These are phyloP conservation scores for Agrocybe pediades DNA, from an alignment of 768 basidiomycete genomes.

Conservation along the genomic window DNA sequence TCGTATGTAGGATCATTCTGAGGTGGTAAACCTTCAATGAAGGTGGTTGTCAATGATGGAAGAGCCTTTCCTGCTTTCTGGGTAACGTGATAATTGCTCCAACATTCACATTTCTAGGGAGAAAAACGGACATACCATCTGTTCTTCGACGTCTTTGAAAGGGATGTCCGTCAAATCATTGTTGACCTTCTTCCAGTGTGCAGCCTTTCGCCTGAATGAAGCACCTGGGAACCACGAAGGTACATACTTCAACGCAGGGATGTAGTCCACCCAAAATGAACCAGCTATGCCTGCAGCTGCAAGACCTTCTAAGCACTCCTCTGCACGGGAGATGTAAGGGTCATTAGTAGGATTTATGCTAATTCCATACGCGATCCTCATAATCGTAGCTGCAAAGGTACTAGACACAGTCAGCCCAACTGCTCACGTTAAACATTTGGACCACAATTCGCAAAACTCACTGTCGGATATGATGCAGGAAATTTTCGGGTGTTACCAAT, in stretches of 20 bases:
- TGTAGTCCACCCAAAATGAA: constrained; percentile 20
- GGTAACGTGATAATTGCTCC: neutral
- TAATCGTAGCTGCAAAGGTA: constrained; percentile 15
- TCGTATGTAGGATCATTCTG: constrained; percentile 11
- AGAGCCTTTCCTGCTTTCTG: constrained; percentile 18
- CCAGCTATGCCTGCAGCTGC: constrained; percentile 25
- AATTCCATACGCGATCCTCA: constrained; percentile 33
- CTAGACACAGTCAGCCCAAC: constrained; percentile 16
- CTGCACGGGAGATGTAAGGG: constrained; percentile 34
- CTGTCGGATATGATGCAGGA: constrained; percentile 19
- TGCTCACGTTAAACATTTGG: neutral
- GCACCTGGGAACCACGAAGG: constrained; percentile 44
- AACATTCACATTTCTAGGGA: neutral
- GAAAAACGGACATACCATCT: constrained; percentile 1
- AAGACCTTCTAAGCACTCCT: constrained; percentile 27
- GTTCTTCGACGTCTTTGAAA: constrained; percentile 14
- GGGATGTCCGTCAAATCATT: constrained; percentile 12
- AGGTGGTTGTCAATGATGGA: constrained; percentile 13
- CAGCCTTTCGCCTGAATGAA: constrained; percentile 28
- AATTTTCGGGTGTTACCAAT: constrained; percentile 11
- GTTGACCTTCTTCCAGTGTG: constrained; percentile 12
- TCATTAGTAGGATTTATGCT: constrained; percentile 32
- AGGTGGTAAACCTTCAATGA: constrained; percentile 21
- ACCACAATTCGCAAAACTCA: constrained; percentile 8
- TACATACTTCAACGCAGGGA: constrained; percentile 30